Conservation (phyloP, 202 grass and related monocot genomes). For the Bolboschoenoplectus hybrid region DNA sequence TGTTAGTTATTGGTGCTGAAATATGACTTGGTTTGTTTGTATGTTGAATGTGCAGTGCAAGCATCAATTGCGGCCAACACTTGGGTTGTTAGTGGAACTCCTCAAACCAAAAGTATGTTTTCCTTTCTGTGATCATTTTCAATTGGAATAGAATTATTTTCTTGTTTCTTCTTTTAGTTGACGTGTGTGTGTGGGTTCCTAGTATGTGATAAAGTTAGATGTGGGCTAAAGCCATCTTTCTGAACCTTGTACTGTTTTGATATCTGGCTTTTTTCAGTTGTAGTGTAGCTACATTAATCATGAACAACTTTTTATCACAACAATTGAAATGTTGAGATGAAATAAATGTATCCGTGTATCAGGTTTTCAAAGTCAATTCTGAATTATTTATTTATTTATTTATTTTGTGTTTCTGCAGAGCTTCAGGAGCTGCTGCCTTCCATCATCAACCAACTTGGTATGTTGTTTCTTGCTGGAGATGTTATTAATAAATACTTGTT, state of each 20-base stretch:
- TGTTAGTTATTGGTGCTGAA: neutral
- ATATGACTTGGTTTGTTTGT: slow-evolving; percentile 17
- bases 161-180: neutral
- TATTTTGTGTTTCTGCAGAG: slow-evolving; percentile 51
- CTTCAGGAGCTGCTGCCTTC: slow-evolving; percentile 78
- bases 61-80: slow-evolving; percentile 90
- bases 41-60: slow-evolving; percentile 64
- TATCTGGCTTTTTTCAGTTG: neutral
- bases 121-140: slow-evolving; percentile 22
- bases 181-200: neutral
- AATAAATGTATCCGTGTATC: neutral
- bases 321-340: neutral
- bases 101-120: slow-evolving; percentile 77
- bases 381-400: slow-evolving; percentile 22
- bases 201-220: neutral
- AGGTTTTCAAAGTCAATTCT: neutral
- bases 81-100: slow-evolving; percentile 91
- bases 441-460: slow-evolving; percentile 91
- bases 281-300: neutral
- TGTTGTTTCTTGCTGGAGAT: neutral
- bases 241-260: neutral
- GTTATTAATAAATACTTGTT: neutral
- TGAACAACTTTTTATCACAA: neutral
- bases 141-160: neutral
- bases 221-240: slow-evolving; percentile 2